Evolutionary conservation across 352 stramenopile species (phyloP), one percentile per base, ranked within the genome.

Genomic region (Phytophthora boehmeriae): DNA sequence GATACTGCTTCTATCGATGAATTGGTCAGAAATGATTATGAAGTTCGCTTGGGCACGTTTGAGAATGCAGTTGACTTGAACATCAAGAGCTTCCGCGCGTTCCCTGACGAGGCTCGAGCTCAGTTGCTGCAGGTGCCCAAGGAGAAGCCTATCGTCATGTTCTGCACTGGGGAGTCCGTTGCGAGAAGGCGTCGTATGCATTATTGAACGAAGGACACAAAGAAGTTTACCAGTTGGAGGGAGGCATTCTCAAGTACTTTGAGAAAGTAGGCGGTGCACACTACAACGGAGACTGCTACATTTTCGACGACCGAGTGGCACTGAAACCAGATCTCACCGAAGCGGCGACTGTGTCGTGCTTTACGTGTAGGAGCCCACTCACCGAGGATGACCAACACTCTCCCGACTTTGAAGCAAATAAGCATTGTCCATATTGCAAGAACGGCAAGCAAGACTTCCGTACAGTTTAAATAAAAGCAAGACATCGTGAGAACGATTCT

Each of bases 191-290:
- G 4, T 85, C 83, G 34, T 88, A 87, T 59, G 75, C 73, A 11
- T 68, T 92, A 45, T 56, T 84, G 1, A 66, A 83, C n/a, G 72
- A 82, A 11, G 83, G 83, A 0, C 63, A 78, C 64, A 66, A 75
- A 44, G 54, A 78, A 16, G 83, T 92, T 14, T 92, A 88, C 52
- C 83, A 93, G 38, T 67, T 93, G 10, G 79, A 93, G 25, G 83
- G 83, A 35, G 83, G 83, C 6, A 91, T 93, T 22, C 67, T 93
- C 42, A 86, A 88, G 50, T 93, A 93, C 55, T 91, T 93, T 80
- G 81, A 89, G 52, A 76, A 86, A 22, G 80, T 88, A 11, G 81
- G 83, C 5, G 79, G 74, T 17, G 80, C 78, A 1, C 79, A 93
- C 44, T 93, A 86, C 55, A 75, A 78, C 8, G 80, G 79, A 48